Evolutionary conservation across 2,329 filamentous ascomycete genomes (phyloP).

Genomic region (Elsinoe australis): DNA sequence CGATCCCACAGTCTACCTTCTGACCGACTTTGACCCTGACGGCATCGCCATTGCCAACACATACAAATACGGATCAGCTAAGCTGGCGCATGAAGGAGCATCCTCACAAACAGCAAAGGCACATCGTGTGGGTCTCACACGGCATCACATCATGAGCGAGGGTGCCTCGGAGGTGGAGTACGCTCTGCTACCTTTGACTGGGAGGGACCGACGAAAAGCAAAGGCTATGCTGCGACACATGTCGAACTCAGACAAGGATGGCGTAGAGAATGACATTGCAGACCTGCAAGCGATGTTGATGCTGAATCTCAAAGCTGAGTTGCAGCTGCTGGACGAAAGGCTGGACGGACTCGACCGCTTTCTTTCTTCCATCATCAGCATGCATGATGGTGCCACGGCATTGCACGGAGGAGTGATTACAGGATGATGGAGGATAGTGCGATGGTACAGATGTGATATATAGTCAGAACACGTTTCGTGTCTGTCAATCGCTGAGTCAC

Average conservation of each 20-base stretch:
- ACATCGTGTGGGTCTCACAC: constrained; percentile 57
- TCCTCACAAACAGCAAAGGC: constrained; percentile 45
- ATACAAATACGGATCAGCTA: constrained; percentile 63
- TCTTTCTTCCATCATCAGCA: background rate
- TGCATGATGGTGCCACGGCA: no score
- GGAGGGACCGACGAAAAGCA: constrained; percentile 53
- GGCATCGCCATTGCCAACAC: constrained; percentile 66
- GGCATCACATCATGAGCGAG: constrained; percentile 27
- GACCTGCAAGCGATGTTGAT: constrained; percentile 68
- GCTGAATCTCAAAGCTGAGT: constrained; percentile 67
- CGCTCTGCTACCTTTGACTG: constrained; percentile 45
- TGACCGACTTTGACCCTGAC: constrained; percentile 71
- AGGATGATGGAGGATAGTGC: background rate
- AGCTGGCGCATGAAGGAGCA: constrained; percentile 52
- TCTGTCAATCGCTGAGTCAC: background rate
- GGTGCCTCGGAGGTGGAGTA: constrained; percentile 29
- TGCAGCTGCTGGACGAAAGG: constrained; percentile 45
- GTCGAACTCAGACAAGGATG: constrained; percentile 31
- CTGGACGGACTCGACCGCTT: background rate
- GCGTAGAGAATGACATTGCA: constrained; percentile 22
- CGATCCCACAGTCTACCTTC: constrained; percentile 48
- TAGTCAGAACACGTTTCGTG: no score
- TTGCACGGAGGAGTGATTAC: background rate
- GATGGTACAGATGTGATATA: no score
- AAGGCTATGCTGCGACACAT: constrained; percentile 47